These are phyloP conservation scores for Nakazawaea holstii DNA, from an alignment of 805 yeast genomes.

Conservation along the genomic window DNA sequence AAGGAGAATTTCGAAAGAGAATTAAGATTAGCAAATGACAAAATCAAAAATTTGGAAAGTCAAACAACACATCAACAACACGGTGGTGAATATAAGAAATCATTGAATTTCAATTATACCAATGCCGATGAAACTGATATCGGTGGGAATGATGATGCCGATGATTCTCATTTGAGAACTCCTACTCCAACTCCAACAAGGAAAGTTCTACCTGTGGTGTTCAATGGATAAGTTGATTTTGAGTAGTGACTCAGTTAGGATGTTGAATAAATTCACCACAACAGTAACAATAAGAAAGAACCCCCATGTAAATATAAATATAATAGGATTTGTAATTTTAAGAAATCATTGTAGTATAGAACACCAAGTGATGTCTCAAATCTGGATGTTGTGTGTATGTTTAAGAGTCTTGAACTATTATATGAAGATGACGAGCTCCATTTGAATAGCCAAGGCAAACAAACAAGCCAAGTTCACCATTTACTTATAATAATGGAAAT, in stretches of 20 bases:
- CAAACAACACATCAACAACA: constrained; percentile 14
- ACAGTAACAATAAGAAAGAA: too few relatives aligned
- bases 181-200: constrained; percentile 11
- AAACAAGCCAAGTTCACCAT: too few relatives aligned
- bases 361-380: too few relatives aligned
- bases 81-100: constrained; percentile 7
- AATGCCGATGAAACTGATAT: too few relatives aligned
- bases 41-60: constrained; percentile 19
- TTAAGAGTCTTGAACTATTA: too few relatives aligned
- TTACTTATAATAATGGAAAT: too few relatives aligned
- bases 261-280: too few relatives aligned
- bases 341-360: too few relatives aligned
- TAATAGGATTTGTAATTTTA: too few relatives aligned
- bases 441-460: too few relatives aligned
- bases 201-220: constrained; percentile 14
- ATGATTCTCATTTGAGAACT: constrained; percentile 1
- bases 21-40: constrained; percentile 19
- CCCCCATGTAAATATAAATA: background rate
- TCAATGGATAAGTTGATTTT: constrained; percentile 8
- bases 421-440: background rate
- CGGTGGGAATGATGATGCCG: background rate
- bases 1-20: constrained; percentile 23
- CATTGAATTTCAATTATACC: background rate
- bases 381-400: too few relatives aligned
- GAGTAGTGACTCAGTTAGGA: background rate